Base-by-base conservation (phyloP, 768 basidiomycete species). In the Phlebiopsis flavidoalba region DNA sequence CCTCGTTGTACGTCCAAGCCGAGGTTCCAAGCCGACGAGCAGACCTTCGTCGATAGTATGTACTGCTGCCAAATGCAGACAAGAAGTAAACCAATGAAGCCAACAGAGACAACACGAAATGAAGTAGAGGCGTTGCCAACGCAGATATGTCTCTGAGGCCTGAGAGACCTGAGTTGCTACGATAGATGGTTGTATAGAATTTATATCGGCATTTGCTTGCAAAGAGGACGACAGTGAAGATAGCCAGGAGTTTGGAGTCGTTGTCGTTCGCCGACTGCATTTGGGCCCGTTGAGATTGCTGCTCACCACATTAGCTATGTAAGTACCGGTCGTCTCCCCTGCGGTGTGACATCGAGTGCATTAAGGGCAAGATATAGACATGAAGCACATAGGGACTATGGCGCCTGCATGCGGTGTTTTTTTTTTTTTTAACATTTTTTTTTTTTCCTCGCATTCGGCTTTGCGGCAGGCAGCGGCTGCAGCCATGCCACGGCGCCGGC, bases 51-150 rank as follows among this genome's bases (percentile, higher is more conserved):
- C 56, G 47, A 37, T 61, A 58, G 26, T 52, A 58, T 12, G 40
- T 1, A 35, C 55, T 53, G 49, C 55, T 61, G 35, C 37, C 60
- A n/a, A 1, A 46, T 43, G 22, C 60, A 61, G 17, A 61, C 22
- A 36, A 61, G 1, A n/a, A 61, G 48, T 8, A 61, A 17, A n/a
- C 55, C 56, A 19, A 61, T 19, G 36, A 61, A 57, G 22, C 35
- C 60, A 19, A 61, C 60, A 15, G 60, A 17, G 47, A 61, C 49
- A 3, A 61, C 56, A 37, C n/a, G 57, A 57, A 19, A 61, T 61
- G 37, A 61, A 61, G 33, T 61, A 19, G 60, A 57, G 8, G 60
- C 60, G 40, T 61, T 11, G 46, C 56, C 15, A 55, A n/a, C n/a
- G n/a, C 49, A n/a, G 60, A 51, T 6, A 61, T n/a, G 26, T 61